phyloP scores from a whole-genome alignment of 371 early-diverging fungal genomes.

The Mucor plumbeus region DNA sequence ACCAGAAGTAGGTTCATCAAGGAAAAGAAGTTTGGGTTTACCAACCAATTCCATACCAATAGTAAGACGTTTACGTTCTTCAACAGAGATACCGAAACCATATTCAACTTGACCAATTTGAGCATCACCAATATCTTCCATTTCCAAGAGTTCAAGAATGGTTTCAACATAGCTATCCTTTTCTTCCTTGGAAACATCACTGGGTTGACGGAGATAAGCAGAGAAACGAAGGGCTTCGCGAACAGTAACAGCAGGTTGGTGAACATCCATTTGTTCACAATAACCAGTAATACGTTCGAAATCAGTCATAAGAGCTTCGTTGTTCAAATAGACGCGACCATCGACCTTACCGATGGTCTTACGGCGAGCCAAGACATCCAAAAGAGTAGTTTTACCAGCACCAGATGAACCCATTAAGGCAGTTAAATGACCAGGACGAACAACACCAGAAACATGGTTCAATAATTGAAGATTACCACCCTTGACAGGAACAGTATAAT shows the following conservation, averaged over 20 bases:
- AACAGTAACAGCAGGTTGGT: constrained; percentile 64
- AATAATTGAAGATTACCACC: constrained; percentile 58
- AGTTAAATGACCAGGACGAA: constrained; percentile 66
- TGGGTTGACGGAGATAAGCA: constrained; percentile 71
- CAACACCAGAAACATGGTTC: constrained; percentile 57
- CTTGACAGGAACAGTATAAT: constrained; percentile 65
- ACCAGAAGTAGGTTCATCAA: constrained; percentile 90
- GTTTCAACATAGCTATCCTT: constrained; percentile 72
- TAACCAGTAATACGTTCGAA: constrained; percentile 82
- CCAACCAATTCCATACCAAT: constrained; percentile 78
- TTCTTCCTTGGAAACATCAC: constrained; percentile 60
- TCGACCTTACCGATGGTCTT: constrained; percentile 78
- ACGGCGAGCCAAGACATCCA: constrained; percentile 83
- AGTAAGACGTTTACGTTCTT: constrained; percentile 71
- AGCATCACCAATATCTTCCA: constrained; percentile 66
- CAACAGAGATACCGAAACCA: constrained; percentile 66
- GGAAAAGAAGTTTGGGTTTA: constrained; percentile 77
- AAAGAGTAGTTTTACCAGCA: constrained; percentile 88
- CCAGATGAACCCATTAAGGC: constrained; percentile 91
- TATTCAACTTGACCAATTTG: constrained; percentile 62
- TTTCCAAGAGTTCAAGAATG: constrained; percentile 68
- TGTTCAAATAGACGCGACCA: constrained; percentile 74
- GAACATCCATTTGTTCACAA: constrained; percentile 86
- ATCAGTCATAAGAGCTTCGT: constrained; percentile 49
- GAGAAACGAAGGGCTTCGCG: constrained; percentile 79